Evolutionary conservation across 2,329 filamentous ascomycete genomes (phyloP), one percentile per base, ranked within the genome.

Genomic region (Ambrosiella xylebori): DNA sequence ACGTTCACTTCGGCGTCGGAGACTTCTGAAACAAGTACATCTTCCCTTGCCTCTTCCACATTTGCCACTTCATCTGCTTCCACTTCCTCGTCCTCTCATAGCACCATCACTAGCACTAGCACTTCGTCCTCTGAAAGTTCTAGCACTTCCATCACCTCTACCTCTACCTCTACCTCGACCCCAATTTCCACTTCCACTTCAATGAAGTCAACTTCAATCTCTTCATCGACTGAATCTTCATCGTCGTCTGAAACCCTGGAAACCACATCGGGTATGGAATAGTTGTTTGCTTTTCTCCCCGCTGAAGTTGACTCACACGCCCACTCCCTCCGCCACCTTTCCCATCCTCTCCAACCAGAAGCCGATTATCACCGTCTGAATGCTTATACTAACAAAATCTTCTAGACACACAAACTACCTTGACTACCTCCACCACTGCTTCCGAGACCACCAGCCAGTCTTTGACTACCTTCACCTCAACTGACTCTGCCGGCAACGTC

Each of bases 401-500:
- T 3, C 44, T 47, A 47, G 44, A 17, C 44, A 47, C 44, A 5
- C 44, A 13, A 13, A 47, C 44, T 15, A 47, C 54, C 11, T 13
- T 56, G 11, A 15, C 35, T 17, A 57, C 36, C 15, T 7, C 19
- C n/a, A 7, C 63, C 17, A 62, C 63, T 12, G 61, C 64, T 12
- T 68, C 68, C 5, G 67, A 70, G 35, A 71, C 68, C 17, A 64
- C 61, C 62, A 68, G 37, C 64, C 55, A 45, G 15, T 75, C 58
- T 61, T 67, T 6, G 64, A 69, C 57, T 27, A 74, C 73, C 0
- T 66, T 67, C 61, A 78, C 75, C n/a, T 73, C 72, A 6, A 76
- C 74, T 6, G 65, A 71, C 40, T 63, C 67, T 11, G 66, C 75
- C 54, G 76, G 76, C 35, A 71, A 68, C 38, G 67, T 73, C 57